These are phyloP conservation scores for Suhomyces bolitotheri DNA, from an alignment of 1,139 yeast genomes.

Conservation along the genomic window DNA sequence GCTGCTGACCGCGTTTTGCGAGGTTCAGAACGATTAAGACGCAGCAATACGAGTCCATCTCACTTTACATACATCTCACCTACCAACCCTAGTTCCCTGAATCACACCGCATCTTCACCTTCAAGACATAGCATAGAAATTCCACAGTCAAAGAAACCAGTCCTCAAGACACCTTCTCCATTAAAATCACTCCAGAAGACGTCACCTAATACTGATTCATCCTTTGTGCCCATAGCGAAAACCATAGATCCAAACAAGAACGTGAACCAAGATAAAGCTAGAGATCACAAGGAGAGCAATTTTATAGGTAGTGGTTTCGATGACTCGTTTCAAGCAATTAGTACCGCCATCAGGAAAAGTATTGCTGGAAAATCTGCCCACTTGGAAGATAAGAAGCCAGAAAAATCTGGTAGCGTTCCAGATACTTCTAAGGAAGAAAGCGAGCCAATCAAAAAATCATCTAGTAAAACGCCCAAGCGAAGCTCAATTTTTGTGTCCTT, in stretches of 20 bases:
- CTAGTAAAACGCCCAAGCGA: constrained; percentile 31
- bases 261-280: neutral
- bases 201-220: constrained; percentile 22
- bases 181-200: constrained; percentile 11
- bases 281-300: constrained; percentile 4
- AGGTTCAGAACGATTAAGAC: constrained; percentile 1
- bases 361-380: constrained; percentile 33
- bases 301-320: constrained; percentile 14
- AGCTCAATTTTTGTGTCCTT: constrained; percentile 40
- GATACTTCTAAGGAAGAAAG: neutral
- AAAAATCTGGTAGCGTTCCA: neutral
- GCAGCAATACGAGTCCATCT: constrained; percentile 5
- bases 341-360: constrained; percentile 41
- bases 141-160: neutral
- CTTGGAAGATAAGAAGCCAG: neutral
- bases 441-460: constrained; percentile 1
- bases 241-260: constrained; percentile 15
- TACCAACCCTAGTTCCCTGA: neutral
- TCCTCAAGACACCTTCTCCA: constrained; percentile 14
- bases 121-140: neutral
- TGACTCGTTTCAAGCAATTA: constrained; percentile 35
- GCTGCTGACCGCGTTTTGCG: constrained; percentile 1
- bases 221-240: constrained; percentile 24
- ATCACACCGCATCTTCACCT: neutral
- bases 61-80: constrained; percentile 13